phyloP scores from a whole-genome alignment of 2,329 filamentous ascomycete genomes.

The Ambrosiella beaveri region DNA sequence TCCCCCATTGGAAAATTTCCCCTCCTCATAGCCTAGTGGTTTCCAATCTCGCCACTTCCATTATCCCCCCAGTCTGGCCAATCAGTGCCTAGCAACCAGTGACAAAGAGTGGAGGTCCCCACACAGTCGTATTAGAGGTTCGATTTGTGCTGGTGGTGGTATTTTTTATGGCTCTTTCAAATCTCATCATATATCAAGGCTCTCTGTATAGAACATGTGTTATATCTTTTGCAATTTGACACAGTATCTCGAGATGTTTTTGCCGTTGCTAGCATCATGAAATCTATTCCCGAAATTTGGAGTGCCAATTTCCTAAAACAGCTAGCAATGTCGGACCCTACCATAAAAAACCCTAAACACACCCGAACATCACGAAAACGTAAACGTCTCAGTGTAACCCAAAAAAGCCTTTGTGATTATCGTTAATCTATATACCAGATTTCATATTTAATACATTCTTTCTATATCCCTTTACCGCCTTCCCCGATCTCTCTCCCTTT shows the following conservation, averaged over 20 bases:
- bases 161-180: background rate
- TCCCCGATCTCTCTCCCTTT: background rate
- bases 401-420: background rate
- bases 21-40: background rate
- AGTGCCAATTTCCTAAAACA: too few relatives aligned
- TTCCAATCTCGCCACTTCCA: background rate
- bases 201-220: background rate
- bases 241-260: too few relatives aligned
- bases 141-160: background rate
- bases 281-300: too few relatives aligned
- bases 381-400: background rate
- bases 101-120: too few relatives aligned
- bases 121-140: background rate
- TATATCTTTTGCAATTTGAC: too few relatives aligned
- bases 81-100: too few relatives aligned
- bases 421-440: background rate
- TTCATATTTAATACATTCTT: background rate
- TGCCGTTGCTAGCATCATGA: too few relatives aligned
- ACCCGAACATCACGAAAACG: too few relatives aligned
- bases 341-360: too few relatives aligned
- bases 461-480: background rate
- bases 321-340: too few relatives aligned
- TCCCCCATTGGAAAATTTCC: background rate
- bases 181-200: background rate
- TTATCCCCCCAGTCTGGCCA: too few relatives aligned